These are phyloP conservation scores for Serendipita sp. DNA, from an alignment of 1,284 basidiomycete genomes.

Conservation along the genomic window DNA sequence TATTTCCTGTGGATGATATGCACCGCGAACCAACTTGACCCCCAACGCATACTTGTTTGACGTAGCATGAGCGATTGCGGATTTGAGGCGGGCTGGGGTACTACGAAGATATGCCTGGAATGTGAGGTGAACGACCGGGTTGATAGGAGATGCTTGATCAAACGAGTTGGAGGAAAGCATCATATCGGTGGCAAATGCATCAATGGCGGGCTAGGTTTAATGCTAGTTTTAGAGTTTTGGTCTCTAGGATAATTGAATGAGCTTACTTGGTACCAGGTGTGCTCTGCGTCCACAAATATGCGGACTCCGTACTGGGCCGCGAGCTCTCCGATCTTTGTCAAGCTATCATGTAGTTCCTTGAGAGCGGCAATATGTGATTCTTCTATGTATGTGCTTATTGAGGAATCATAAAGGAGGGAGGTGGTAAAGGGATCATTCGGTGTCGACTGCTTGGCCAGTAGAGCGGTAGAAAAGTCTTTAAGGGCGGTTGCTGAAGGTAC, in stretches of 20 bases:
- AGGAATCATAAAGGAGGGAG: conserved; percentile 7
- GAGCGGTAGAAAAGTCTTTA: conserved; percentile 38
- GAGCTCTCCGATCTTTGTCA: conserved; percentile 42
- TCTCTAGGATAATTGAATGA: conserved; percentile 24
- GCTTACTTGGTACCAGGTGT: conserved; percentile 33
- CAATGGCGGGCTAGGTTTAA: conserved; percentile 56
- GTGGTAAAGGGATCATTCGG: conserved; percentile 12
- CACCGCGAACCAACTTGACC: conserved; percentile 89
- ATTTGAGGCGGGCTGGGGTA: conserved; percentile 51
- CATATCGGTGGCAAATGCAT: conserved; percentile 60
- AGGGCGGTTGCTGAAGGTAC: conserved; percentile 42
- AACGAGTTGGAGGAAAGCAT: conserved; percentile 63
- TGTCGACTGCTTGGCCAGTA: conserved; percentile 28
- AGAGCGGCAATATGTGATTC: conserved; percentile 44
- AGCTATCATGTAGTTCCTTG: conserved; percentile 41
- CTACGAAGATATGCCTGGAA: conserved; percentile 76
- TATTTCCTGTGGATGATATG: conserved; percentile 75
- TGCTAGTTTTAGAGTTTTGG: not conserved
- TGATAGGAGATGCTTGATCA: conserved; percentile 22
- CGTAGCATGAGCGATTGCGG: conserved; percentile 56
- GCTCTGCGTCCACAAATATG: conserved; percentile 72
- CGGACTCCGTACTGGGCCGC: conserved; percentile 47
- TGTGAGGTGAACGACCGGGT: conserved; percentile 64
- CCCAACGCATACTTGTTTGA: conserved; percentile 66
- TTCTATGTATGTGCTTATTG: conserved; percentile 23